Evolutionary conservation across 768 basidiomycete genomes (phyloP).

Genomic region (Daedaleopsis sinensis): DNA sequence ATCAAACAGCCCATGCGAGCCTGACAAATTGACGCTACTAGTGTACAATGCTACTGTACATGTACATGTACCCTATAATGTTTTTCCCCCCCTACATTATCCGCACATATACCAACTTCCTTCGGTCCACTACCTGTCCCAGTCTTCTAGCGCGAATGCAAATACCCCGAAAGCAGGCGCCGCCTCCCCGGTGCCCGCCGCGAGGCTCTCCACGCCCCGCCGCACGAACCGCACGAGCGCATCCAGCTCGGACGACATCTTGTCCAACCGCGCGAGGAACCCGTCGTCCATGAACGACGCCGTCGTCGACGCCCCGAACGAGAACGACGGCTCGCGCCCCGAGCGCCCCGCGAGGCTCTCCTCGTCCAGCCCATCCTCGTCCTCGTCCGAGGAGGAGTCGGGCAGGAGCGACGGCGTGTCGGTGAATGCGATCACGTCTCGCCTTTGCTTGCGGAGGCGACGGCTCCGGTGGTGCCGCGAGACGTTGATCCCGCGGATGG

Average conservation of each 20-base stretch:
- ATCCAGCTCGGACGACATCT: constrained; percentile 70
- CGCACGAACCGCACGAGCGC: constrained; percentile 70
- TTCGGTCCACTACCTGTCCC: constrained; percentile 49
- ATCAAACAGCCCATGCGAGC: no score
- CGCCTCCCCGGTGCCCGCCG: constrained; percentile 59
- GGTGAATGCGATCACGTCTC: constrained; percentile 66
- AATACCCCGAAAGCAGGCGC: constrained; percentile 69
- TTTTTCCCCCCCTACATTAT: no score
- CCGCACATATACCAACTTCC: no score
- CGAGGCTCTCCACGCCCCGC: constrained; percentile 69
- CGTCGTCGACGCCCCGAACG: constrained; percentile 35
- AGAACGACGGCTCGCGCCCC: constrained; percentile 42
- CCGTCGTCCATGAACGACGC: constrained; percentile 46
- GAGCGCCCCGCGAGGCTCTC: constrained; percentile 10
- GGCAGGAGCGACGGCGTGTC: constrained; percentile 46
- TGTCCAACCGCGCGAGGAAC: constrained; percentile 55
- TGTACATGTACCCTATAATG: no score
- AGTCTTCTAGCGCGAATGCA: constrained; percentile 79
- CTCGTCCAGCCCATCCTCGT: constrained; percentile 35
- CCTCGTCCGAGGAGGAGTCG: constrained; percentile 38
- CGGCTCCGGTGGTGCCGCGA: constrained; percentile 62
- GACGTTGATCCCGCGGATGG: constrained; percentile 5
- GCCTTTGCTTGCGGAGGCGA: constrained; percentile 54
- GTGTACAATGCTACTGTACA: no score
- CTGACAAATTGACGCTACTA: no score